These are phyloP conservation scores for Aquilaria malaccensis DNA, from an alignment of 345 rosid genomes.

Conservation along the genomic window DNA sequence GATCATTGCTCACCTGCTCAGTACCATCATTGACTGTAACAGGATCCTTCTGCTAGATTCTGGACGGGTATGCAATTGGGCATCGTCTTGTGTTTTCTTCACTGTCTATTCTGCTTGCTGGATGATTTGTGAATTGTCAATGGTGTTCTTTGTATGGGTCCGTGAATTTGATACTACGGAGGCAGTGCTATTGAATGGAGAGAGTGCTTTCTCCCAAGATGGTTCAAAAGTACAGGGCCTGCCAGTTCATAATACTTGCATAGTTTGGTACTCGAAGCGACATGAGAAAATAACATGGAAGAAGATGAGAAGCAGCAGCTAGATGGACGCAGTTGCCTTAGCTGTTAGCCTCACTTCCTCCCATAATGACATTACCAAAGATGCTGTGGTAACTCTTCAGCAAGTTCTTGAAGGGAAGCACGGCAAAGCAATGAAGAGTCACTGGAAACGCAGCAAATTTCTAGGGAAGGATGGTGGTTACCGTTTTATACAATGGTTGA, in stretches of 20 bases:
- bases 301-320: constrained; percentile 33
- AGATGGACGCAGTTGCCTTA: constrained; percentile 68
- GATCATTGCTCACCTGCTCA: constrained; percentile 97
- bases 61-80: constrained; percentile 53
- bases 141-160: constrained; percentile 40
- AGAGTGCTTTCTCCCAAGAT: constrained; percentile 82
- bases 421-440: constrained; percentile 43
- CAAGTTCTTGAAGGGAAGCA: constrained; percentile 82
- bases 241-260: constrained; percentile 93
- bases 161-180: constrained; percentile 84
- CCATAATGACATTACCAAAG: constrained; percentile 65
- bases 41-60: constrained; percentile 84
- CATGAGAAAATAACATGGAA: constrained; percentile 30
- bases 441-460: constrained; percentile 36
- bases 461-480: constrained; percentile 86
- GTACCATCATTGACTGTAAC: constrained; percentile 93
- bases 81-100: neutral
- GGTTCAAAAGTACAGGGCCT: constrained; percentile 91
- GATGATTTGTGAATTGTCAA: neutral
- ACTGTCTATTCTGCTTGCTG: neutral
- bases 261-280: constrained; percentile 50
- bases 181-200: constrained; percentile 55
- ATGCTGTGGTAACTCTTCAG: constrained; percentile 67
- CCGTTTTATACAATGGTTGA: constrained; percentile 77
- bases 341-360: constrained; percentile 72